Conservation (phyloP, 306 rosid genomes). For the Glycine soja region DNA sequence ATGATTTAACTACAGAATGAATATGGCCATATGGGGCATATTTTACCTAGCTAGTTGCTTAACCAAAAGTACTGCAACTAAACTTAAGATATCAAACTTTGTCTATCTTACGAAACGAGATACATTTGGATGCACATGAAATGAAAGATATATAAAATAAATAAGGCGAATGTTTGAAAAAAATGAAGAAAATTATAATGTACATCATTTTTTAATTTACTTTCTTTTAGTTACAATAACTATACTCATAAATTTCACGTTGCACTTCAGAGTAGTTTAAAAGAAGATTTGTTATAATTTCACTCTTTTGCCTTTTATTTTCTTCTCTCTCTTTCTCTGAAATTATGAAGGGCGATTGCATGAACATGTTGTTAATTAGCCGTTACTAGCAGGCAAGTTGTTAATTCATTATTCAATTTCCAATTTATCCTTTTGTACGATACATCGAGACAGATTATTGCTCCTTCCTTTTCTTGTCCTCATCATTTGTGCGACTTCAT, state of each 20-base stretch:
- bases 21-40: no score
- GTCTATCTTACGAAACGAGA: neutral
- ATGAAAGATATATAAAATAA: neutral
- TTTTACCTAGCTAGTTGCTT: no score
- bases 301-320: neutral
- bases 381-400: neutral
- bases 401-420: neutral
- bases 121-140: neutral
- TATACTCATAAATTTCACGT: neutral
- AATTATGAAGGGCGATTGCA: constrained; percentile 3
- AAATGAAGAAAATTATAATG: neutral
- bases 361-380: neutral
- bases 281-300: neutral
- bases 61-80: neutral
- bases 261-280: neutral
- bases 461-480: constrained; percentile 42
- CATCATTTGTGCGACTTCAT: constrained; percentile 13
- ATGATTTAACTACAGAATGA: no score
- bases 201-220: neutral
- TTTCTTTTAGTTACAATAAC: neutral
- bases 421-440: neutral
- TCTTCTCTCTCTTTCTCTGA: neutral
- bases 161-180: no score
- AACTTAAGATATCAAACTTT: neutral
- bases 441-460: constrained; percentile 28